Conservation (phyloP, 345 rosid genomes). For the Tarenaya hassleriana region DNA sequence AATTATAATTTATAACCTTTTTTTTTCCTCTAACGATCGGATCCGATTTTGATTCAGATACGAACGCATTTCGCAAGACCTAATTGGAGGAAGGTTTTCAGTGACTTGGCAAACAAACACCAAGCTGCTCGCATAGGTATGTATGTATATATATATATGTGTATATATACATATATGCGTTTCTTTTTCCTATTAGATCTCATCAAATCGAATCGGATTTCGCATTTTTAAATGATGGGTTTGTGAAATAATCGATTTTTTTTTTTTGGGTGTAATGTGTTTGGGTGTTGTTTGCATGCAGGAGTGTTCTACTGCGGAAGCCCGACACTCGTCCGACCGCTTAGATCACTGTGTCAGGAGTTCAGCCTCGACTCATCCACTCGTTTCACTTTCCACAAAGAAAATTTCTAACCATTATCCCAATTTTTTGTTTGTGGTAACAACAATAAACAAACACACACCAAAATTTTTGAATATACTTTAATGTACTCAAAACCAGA, state of each 20-base stretch:
- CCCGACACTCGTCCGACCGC: conserved; percentile 54
- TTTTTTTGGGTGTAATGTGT: not conserved
- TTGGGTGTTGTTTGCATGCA: conserved; percentile 28
- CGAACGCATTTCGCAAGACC: conserved; percentile 94
- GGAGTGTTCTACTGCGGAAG: conserved; percentile 98
- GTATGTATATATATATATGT: not conserved
- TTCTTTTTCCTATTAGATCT: not conserved
- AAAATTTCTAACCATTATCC: conserved; percentile 55
- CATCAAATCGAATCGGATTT: not conserved
- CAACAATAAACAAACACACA: too few species aligned
- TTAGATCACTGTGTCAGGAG: conserved; percentile 66
- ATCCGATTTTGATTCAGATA: conserved; percentile 41
- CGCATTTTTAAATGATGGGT: not conserved
- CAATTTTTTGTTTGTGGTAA: too few species aligned
- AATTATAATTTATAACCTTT: too few species aligned
- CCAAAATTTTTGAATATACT: not conserved
- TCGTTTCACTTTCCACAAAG: conserved; percentile 86
- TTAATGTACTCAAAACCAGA: not conserved
- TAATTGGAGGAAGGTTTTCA: conserved; percentile 86
- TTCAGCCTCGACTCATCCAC: conserved; percentile 70
- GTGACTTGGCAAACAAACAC: conserved; percentile 51
- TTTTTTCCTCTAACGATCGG: not conserved
- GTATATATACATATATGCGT: too few species aligned
- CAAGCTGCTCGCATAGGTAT: conserved; percentile 65
- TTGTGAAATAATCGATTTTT: not conserved